Evolutionary conservation across 768 basidiomycete species (phyloP).

Genomic region (Candolleomyces efflorescens): DNA sequence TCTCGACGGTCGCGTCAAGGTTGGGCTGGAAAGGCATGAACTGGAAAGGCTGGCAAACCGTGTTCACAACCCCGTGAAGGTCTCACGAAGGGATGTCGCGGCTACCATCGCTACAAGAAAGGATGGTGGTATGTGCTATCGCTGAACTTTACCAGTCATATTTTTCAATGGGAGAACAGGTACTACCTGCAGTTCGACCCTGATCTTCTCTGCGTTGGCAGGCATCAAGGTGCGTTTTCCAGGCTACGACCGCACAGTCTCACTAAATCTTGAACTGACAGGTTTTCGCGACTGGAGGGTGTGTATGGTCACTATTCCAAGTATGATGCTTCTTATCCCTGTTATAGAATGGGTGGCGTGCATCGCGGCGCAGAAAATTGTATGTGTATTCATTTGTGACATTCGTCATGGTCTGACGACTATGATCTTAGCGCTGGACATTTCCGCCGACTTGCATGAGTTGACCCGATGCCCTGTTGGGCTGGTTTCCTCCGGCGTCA

Average conservation of each 20-base stretch:
- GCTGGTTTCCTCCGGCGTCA: slow-evolving; percentile 89
- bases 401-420: slow-evolving; percentile 4
- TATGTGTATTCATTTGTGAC: slow-evolving; percentile 17
- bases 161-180: slow-evolving; percentile 28
- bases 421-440: slow-evolving; percentile 69
- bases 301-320: slow-evolving; percentile 18
- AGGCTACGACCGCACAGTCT: background rate
- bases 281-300: slow-evolving; percentile 95
- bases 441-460: slow-evolving; percentile 92
- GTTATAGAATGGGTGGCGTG: slow-evolving; percentile 30
- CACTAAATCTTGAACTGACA: slow-evolving; percentile 19
- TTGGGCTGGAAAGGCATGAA: slow-evolving; percentile 68
- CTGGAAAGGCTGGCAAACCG: slow-evolving; percentile 65
- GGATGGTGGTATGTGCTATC: slow-evolving; percentile 60
- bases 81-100: slow-evolving; percentile 80
- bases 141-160: background rate
- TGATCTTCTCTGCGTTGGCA: slow-evolving; percentile 71
- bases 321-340: background rate
- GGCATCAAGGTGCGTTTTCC: slow-evolving; percentile 68
- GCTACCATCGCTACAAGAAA: slow-evolving; percentile 61
- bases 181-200: slow-evolving; percentile 70
- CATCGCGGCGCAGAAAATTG: slow-evolving; percentile 48
- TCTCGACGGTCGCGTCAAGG: slow-evolving; percentile 77
- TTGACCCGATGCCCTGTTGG: slow-evolving; percentile 87
- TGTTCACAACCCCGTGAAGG: slow-evolving; percentile 46